Evolutionary conservation across 495 filamentous ascomycete genomes (phyloP).

Genomic region (Penicillium angulare): DNA sequence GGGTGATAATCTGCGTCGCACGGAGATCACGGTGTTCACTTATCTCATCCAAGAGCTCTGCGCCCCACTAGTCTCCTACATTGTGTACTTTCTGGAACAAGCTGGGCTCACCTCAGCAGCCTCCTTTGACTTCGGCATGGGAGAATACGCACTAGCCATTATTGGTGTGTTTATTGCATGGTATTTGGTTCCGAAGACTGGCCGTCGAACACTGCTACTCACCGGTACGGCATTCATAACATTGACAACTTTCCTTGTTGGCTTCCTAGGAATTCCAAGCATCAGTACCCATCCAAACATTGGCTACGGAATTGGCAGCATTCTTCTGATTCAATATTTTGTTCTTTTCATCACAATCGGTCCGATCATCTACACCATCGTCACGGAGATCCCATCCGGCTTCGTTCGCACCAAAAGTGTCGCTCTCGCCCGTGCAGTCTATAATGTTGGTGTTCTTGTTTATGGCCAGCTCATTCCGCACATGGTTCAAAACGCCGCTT

Average conservation of each 20-base stretch:
- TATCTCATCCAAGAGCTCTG: constrained; percentile 28
- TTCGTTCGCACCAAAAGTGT: constrained; percentile 60
- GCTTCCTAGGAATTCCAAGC: constrained; percentile 57
- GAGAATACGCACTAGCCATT: constrained; percentile 23
- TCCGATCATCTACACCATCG: constrained; percentile 61
- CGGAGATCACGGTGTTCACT: constrained; percentile 68
- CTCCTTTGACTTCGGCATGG: constrained; percentile 29
- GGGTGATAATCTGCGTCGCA: constrained; percentile 67
- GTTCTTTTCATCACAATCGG: constrained; percentile 58
- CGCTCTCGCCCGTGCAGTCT: constrained; percentile 58
- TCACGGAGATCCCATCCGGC: constrained; percentile 56
- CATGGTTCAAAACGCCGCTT: constrained; percentile 64
- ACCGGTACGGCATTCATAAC: constrained; percentile 57
- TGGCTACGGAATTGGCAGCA: constrained; percentile 35
- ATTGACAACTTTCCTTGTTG: constrained; percentile 59
- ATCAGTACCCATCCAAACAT: constrained; percentile 33
- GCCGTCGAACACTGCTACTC: constrained; percentile 66
- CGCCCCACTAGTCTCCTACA: constrained; percentile 40
- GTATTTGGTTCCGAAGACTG: constrained; percentile 62
- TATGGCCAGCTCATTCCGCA: constrained; percentile 66
- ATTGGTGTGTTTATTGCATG: constrained; percentile 46
- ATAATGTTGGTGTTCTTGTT: constrained; percentile 56
- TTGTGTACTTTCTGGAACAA: constrained; percentile 63
- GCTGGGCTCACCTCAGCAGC: constrained; percentile 51
- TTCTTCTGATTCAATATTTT: constrained; percentile 59